Evolutionary conservation across 306 rosid genomes (phyloP), one percentile per base, ranked within the genome.

Genomic region (Coriaria nepalensis): DNA sequence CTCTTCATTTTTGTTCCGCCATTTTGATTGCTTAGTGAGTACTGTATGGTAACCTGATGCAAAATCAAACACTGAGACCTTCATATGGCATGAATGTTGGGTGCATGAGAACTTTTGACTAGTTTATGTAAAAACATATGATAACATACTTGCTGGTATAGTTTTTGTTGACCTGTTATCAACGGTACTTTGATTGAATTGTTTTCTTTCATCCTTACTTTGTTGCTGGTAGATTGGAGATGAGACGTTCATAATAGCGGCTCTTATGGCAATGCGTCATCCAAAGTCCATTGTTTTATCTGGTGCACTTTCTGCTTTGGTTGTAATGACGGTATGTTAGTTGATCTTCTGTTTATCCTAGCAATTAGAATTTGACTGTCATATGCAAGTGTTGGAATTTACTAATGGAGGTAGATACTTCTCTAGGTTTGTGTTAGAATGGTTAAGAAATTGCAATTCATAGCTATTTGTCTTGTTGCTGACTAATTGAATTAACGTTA

Each of bases 181-280:
- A 45, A 7, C 49, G 11, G 2, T 5, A 5, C 8, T 45, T 45
- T 45, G 20, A 20, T 20, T 20, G 29, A 3, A 20, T 20, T 7
- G 14, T 29, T 13, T n/a, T 13, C 20, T 45, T 12, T 45, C 11
- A 45, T 7, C 49, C 13, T n/a, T 12, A 6, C 20, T 4, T 45
- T 66, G 40, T 13, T 40, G 41, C 49, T 71, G 65, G 73, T 73
- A 92, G 98, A 92, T 92, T 68, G 96, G 98, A 68, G 98, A 92
- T 55, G 98, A 92, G 73, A 92, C 98, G 10, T 92, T 92, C 60
- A 92, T 92, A 47, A 92, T 92, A 58, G 98, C 98, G 43, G 98
- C 98, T 66, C 86, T 92, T 38, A 92, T 86, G 98, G 98, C 96
- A 34, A 92, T 92, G 98, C 98, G 98, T 8, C 98, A 92, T 47